Evolutionary conservation across 805 yeast species (phyloP).

Genomic region (baker's yeast (Saccharomyces cerevisiae)): DNA sequence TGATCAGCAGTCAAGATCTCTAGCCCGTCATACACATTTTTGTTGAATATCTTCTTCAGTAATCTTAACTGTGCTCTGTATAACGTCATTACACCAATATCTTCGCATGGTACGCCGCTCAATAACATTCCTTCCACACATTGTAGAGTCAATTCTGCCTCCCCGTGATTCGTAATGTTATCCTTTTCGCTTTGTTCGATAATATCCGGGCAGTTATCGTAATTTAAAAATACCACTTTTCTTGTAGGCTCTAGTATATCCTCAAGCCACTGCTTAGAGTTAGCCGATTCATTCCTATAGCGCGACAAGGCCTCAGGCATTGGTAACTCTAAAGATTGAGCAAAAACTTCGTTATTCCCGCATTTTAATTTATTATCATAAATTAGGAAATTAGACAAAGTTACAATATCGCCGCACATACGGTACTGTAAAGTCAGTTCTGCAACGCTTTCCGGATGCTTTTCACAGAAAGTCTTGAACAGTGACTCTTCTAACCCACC

Average conservation of each 20-base stretch:
- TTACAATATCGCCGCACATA: constrained; percentile 87
- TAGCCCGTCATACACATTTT: constrained; percentile 33
- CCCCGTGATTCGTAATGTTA: constrained; percentile 63
- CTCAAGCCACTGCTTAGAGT: constrained; percentile 43
- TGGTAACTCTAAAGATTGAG: constrained; percentile 44
- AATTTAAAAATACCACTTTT: constrained; percentile 71
- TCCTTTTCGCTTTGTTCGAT: constrained; percentile 55
- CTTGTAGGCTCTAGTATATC: constrained; percentile 44
- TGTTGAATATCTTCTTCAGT: constrained; percentile 30
- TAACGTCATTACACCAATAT: constrained; percentile 83
- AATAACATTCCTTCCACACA: constrained; percentile 48
- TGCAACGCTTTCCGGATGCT: constrained; percentile 65
- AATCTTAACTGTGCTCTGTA: constrained; percentile 70
- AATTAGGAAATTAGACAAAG: constrained; percentile 67
- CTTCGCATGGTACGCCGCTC: constrained; percentile 50
- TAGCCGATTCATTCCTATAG: constrained; percentile 15
- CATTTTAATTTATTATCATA: constrained; percentile 71
- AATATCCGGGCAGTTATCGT: constrained; percentile 50
- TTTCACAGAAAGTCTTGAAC: constrained; percentile 64
- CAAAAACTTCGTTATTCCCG: constrained; percentile 59
- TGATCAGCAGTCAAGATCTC: constrained; percentile 91
- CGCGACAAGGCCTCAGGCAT: background rate
- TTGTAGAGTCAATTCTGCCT: constrained; percentile 35
- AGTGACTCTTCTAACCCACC: constrained; percentile 60
- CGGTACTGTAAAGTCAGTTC: constrained; percentile 80